These are phyloP conservation scores for Irpex sp. DNA, from an alignment of 1,284 basidiomycete genomes.

Conservation along the genomic window DNA sequence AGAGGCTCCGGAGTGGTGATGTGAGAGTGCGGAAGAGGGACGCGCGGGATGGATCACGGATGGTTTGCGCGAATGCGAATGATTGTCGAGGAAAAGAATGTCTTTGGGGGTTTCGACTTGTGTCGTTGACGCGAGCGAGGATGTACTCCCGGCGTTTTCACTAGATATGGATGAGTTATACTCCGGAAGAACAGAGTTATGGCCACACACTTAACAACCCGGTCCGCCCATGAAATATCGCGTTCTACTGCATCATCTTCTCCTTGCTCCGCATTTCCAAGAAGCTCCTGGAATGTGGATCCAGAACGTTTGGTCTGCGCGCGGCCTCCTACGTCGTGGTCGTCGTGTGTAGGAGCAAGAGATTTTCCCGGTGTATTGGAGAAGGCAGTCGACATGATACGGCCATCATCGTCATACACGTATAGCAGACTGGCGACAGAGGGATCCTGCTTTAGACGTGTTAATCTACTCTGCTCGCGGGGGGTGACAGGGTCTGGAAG, in stretches of 20 bases:
- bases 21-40: conserved; percentile 39
- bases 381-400: conserved; percentile 56
- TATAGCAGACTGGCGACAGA: conserved; percentile 70
- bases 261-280: conserved; percentile 50
- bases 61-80: conserved; percentile 18
- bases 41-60: conserved; percentile 28
- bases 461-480: conserved; percentile 49
- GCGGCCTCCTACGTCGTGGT: conserved; percentile 33
- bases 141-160: conserved; percentile 19
- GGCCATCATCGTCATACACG: conserved; percentile 70
- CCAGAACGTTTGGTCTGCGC: conserved; percentile 56
- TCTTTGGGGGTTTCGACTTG: conserved; percentile 28
- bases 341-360: conserved; percentile 23
- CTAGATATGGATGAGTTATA: conserved; percentile 10
- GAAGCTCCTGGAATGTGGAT: conserved; percentile 67
- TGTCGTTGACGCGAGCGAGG: conserved; percentile 23
- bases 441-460: conserved; percentile 66
- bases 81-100: conserved; percentile 24
- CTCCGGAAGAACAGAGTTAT: neutral
- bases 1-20: conserved; percentile 52
- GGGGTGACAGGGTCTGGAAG: conserved; percentile 33
- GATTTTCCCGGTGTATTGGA: conserved; percentile 52
- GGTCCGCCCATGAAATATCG: conserved; percentile 73
- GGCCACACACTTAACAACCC: conserved; percentile 54
- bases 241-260: conserved; percentile 38